Base-by-base conservation (phyloP, 352 stramenopile genomes). In the Elongisporangium anandrum region DNA sequence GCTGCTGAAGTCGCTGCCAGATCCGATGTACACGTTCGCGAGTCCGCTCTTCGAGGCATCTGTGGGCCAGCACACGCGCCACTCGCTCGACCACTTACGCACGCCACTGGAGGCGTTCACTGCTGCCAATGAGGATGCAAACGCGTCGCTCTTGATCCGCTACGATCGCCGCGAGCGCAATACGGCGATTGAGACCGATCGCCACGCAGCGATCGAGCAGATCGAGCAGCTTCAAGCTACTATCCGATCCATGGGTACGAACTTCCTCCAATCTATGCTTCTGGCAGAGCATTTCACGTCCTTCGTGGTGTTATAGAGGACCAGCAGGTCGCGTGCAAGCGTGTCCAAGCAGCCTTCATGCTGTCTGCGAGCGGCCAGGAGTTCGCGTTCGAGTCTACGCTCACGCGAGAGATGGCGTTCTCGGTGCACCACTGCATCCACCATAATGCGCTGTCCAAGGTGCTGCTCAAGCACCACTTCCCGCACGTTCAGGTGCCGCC, bases 381-480 rank as follows among this genome's bases (percentile, higher is more conserved):
- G 63, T 78, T 89, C 34, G 69, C 72, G 39, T 87, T 95, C 52
- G 63, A 74, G 55, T 92, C 81, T 54, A 92, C 81, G 1, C 72
- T 93, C 17, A 81, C 70, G 48, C 81, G 85, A 26, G 85, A 95
- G 56, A 50, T 95, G 39, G 81, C 80, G n/a, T 95, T 95, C 52
- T 84, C 83, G 0, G 82, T 91, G 54, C 85, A 95, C 64, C 85
- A 95, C 63, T 89, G 72, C 60, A 95, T 95, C 65, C 85, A 95
- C 70, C 85, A 95, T 69, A 93, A 93, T 63, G 83, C 84, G 54
- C 57, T 93, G 54, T 81, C 87, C 47, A 89, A 90, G 61, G 69
- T 92, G 50, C 63, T 95, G 54, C 63, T 93, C 55, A 69, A 68
- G 16, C 71, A 85, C 52, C 77, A 93, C 56, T 94, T 92, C 53